Percentiles rank a stretch among this genome's conserved stretches.
phyloP scores from a whole-genome alignment of 164 flowering plant genomes.

The Euptelea pleiosperma region DNA sequence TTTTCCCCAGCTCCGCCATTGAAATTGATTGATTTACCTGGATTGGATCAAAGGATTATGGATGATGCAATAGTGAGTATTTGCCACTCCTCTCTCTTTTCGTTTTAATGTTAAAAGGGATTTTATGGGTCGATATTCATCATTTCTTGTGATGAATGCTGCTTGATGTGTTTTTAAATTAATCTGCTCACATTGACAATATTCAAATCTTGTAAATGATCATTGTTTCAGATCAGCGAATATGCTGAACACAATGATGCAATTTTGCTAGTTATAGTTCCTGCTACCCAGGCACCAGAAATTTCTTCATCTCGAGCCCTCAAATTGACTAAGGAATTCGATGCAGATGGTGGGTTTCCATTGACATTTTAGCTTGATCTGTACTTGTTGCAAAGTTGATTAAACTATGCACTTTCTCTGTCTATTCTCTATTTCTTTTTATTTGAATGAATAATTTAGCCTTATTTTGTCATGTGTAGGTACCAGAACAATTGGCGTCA shows the following conservation, averaged over 20 bases:
- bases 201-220: constrained; percentile 1
- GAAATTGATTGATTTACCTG: constrained; percentile 93
- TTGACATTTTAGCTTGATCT: constrained; percentile 5
- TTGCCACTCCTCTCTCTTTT: constrained; percentile 5
- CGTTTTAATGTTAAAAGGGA: background rate
- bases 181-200: background rate
- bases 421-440: background rate
- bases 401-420: background rate
- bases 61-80: constrained; percentile 83
- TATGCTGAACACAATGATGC: constrained; percentile 90
- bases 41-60: constrained; percentile 84
- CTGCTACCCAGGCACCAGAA: constrained; percentile 96
- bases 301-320: constrained; percentile 81
- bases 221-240: constrained; percentile 49
- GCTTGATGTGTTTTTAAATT: background rate
- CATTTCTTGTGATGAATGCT: background rate
- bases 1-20: constrained; percentile 81
- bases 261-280: constrained; percentile 72
- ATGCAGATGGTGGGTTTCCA: constrained; percentile 60
- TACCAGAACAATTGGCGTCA: constrained; percentile 93
- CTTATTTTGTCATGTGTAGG: constrained; percentile 38
- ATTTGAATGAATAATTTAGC: background rate
- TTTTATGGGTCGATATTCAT: background rate
- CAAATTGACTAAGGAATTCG: constrained; percentile 79
- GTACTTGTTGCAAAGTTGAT: constrained; percentile 2